Evolutionary conservation across 495 filamentous ascomycete genomes (phyloP).

Genomic region (Hypoxylon rickii): DNA sequence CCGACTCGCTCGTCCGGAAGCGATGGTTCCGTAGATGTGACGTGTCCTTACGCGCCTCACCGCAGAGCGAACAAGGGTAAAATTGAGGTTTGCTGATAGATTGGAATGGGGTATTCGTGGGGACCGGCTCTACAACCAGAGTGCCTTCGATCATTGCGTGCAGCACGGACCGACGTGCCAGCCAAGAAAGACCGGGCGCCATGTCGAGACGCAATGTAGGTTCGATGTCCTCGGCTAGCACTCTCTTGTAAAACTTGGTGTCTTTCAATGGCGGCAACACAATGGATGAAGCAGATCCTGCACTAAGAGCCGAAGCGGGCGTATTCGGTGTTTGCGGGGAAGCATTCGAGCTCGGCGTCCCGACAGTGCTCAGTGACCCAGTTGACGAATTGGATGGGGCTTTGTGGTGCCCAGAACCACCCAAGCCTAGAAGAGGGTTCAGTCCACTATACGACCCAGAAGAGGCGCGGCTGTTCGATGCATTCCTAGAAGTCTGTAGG

Average conservation of each 20-base stretch:
- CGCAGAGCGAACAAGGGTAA: slow-evolving; percentile 85
- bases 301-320: slow-evolving; percentile 52
- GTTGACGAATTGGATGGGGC: slow-evolving; percentile 48
- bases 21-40: slow-evolving; percentile 79
- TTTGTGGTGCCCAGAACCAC: slow-evolving; percentile 53
- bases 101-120: slow-evolving; percentile 51
- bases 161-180: slow-evolving; percentile 81
- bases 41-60: slow-evolving; percentile 73
- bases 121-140: slow-evolving; percentile 85
- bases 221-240: slow-evolving; percentile 87
- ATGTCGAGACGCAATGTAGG: slow-evolving; percentile 87
- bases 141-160: slow-evolving; percentile 83
- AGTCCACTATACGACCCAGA: slow-evolving; percentile 71
- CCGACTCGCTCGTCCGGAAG: slow-evolving; percentile 84
- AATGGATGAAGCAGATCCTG: slow-evolving; percentile 38
- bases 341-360: slow-evolving; percentile 42
- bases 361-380: slow-evolving; percentile 46
- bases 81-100: slow-evolving; percentile 61
- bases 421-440: slow-evolving; percentile 53
- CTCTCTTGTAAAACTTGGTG: slow-evolving; percentile 90
- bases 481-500: slow-evolving; percentile 66
- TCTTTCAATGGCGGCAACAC: slow-evolving; percentile 69
- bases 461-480: slow-evolving; percentile 60
- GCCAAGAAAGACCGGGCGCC: slow-evolving; percentile 90
- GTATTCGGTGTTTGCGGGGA: slow-evolving; percentile 59